Evolutionary conservation across 2,329 filamentous ascomycete genomes (phyloP).

Genomic region (Penicillium sp.): DNA sequence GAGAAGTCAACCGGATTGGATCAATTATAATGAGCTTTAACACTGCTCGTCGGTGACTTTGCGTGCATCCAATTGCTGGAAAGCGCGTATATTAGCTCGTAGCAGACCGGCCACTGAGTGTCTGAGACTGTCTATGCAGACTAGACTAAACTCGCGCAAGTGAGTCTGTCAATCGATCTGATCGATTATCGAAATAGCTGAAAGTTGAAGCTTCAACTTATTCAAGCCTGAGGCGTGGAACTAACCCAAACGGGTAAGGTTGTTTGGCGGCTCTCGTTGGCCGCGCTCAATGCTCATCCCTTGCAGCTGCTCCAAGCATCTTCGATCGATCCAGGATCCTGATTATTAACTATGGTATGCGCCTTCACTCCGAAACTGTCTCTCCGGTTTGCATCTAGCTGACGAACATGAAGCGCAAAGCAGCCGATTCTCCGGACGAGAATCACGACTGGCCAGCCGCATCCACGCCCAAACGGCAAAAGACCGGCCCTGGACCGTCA

Average conservation of each 20-base stretch:
- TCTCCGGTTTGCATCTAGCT: neutral
- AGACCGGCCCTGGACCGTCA: conserved; percentile 18
- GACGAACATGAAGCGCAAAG: conserved; percentile 40
- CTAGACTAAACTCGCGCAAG: too few relatives aligned
- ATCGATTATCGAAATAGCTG: too few relatives aligned
- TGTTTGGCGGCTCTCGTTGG: neutral
- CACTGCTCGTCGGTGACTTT: too few relatives aligned
- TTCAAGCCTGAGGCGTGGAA: neutral
- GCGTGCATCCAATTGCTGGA: too few relatives aligned
- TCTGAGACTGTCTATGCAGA: too few relatives aligned
- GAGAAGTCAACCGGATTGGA: too few relatives aligned
- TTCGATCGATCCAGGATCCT: neutral
- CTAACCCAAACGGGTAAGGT: neutral
- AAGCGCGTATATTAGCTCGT: too few relatives aligned
- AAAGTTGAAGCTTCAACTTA: too few relatives aligned
- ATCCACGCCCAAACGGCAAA: conserved; percentile 39
- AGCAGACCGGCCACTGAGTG: too few relatives aligned
- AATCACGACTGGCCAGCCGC: conserved; percentile 27
- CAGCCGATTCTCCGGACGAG: conserved; percentile 28
- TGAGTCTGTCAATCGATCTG: too few relatives aligned
- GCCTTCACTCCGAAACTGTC: too few relatives aligned
- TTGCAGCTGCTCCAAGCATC: conserved; percentile 9
- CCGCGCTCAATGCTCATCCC: conserved; percentile 1
- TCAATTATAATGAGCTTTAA: too few relatives aligned
- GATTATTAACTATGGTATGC: conserved; percentile 14